A percentile compares a stretch with the other conserved stretches of the same genome.
These are phyloP conservation scores for Arachis hypogaea DNA, from an alignment of 306 rosid species.

Conservation along the genomic window DNA sequence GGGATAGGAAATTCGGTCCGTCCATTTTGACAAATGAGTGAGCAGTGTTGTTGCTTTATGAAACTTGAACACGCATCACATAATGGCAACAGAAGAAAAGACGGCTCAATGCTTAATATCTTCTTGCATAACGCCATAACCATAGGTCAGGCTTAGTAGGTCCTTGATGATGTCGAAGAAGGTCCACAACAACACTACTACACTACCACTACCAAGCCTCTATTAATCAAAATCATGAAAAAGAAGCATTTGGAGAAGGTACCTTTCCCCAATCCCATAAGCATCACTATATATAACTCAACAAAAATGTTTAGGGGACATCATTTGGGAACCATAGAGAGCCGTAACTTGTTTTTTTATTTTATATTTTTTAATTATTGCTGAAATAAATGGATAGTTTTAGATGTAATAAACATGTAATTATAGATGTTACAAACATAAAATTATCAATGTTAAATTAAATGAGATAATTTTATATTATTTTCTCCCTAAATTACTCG, in stretches of 20 bases:
- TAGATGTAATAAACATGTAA: no score
- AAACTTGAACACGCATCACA: background rate
- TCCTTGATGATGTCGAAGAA: background rate
- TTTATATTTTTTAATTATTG: no score
- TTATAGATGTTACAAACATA: no score
- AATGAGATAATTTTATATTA: no score
- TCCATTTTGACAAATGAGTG: background rate
- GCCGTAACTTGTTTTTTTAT: no score
- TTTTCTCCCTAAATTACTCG: no score
- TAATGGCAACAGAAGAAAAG: background rate
- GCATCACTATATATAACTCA: background rate
- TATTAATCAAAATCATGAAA: background rate
- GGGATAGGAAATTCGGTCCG: background rate
- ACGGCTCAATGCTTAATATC: background rate
- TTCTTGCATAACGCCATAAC: background rate
- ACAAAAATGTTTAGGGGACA: no score
- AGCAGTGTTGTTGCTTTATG: background rate
- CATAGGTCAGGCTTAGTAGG: background rate
- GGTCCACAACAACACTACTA: no score
- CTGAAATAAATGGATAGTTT: no score
- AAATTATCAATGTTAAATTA: no score
- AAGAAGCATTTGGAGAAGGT: no score
- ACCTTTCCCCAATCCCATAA: background rate
- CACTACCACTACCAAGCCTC: background rate
- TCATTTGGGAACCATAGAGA: no score